Evolutionary conservation across 176 grass and related monocot genomes (phyloP), one percentile per base, ranked within the genome.

Genomic region (Juncus effusus): DNA sequence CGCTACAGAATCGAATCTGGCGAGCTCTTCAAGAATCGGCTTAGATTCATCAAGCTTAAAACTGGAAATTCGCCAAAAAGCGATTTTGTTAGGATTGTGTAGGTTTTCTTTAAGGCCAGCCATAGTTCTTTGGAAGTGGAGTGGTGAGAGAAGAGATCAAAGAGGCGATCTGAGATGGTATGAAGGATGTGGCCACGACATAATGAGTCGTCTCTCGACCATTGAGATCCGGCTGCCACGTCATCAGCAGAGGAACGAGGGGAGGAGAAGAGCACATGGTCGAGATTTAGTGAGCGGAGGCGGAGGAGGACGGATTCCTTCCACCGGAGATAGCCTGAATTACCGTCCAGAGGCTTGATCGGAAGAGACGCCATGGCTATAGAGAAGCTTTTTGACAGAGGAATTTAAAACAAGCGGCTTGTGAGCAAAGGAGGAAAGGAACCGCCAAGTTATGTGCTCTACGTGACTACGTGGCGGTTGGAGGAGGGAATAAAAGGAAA

Each of bases 161-260:
- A 56, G 5, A 80, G 6, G 54, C 54, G 55, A 78, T 80, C 54
- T 3, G 72, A 64, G 77, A 80, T 70, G 40, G 64, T 11, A 14
- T 53, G 2, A 49, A 85, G 77, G 72, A 85, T 76, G 72, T 80
- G 77, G 53, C 77, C 82, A 0, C 82, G 72, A 61, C 60, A 85
- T n/a, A 85, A 4, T 10, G 54, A 54, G 65, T 80, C 77, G 6
- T 80, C 59, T 38, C 52, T 70, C 2, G 47, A 51, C 63, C 76
- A 60, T 51, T 54, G 57, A 61, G 61, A 47, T 16, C 39, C 36
- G 0, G 51, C 39, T 3, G 16, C 4, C 2, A 5, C 7, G 1
- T 6, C 16, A 12, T 15, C 16, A 38, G 10, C 8, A 36, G 28
- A 41, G 63, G 7, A 10, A 13, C 42, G 16, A 35, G 2, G 58